Evolutionary conservation across 2,329 filamentous ascomycete genomes (phyloP), one percentile per base, ranked within the genome.

Genomic region (Leptographium lundbergii): DNA sequence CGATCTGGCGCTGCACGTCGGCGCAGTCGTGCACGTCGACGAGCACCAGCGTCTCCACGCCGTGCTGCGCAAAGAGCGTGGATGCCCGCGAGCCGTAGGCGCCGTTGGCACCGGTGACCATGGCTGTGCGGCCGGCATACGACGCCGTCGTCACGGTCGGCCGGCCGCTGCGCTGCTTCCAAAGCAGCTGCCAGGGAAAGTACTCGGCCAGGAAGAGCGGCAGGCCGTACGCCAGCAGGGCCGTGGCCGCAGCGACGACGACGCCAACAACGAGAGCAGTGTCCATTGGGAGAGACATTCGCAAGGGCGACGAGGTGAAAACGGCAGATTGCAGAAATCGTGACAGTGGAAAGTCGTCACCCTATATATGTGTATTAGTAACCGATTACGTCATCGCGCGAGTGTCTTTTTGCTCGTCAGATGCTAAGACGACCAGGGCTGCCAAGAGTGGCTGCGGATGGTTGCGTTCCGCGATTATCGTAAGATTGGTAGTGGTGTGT

Each of bases 21-120:
- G 58, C 59, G 32, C 69, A 70, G 54, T 73, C 68, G 54, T 56
- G 69, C 42, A 73, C 67, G 48, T 73, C 71, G 13, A 72, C 70
- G 1, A 73, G 66, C 27, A 73, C 66, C 45, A 73, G 67, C 4
- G 69, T 73, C 17, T 66, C 65, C 10, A 72, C 62, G 53, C 70
- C 68, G 53, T 67, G 67, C 24, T 66, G 60, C 1, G 71, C 71
- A 60, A 73, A 71, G 7, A 72, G 63, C 59, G 69, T 71, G 11
- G 71, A 69, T 5, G 70, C 69, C 6, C 70, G 64, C 0, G 69
- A 72, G 1, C 71, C 71, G 52, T 67, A 73, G 2, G 71, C 71
- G 11, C 71, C 69, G 47, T 71, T 71, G 0, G 70, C 70, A 17
- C 70, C 70, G 0, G 70, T 72, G 55, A 72, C 69, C 5, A 73